These are phyloP conservation scores for Fraxinus anomala DNA, from an alignment of 257 asterid genomes.

Conservation along the genomic window DNA sequence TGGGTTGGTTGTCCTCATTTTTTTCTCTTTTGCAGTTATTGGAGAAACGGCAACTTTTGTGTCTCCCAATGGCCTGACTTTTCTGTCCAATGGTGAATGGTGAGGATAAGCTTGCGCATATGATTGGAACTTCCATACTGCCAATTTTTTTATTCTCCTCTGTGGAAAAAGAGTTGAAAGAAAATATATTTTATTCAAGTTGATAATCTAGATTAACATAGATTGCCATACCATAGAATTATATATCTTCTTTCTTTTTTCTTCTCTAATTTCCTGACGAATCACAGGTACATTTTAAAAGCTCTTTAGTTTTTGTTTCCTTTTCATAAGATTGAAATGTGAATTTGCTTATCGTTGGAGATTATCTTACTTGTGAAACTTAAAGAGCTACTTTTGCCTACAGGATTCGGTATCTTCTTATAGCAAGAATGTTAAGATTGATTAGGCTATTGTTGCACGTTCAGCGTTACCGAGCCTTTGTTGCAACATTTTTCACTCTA, in stretches of 20 bases:
- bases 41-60: slow-evolving; percentile 88
- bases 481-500: slow-evolving; percentile 90
- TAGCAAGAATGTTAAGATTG: slow-evolving; percentile 92
- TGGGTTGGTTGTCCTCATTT: background rate
- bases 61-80: slow-evolving; percentile 64
- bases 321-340: background rate
- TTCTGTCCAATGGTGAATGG: slow-evolving; percentile 99
- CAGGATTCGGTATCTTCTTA: slow-evolving; percentile 99
- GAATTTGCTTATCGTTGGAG: background rate
- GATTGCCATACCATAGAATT: background rate
- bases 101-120: slow-evolving; percentile 40
- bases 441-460: slow-evolving; percentile 95
- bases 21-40: slow-evolving; percentile 60
- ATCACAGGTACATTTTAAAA: background rate
- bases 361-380: background rate
- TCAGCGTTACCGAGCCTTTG: slow-evolving; percentile 84
- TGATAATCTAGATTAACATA: background rate
- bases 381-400: slow-evolving; percentile 10
- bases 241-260: background rate
- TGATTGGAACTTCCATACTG: slow-evolving; percentile 4
- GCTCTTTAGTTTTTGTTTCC: background rate
- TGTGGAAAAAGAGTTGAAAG: background rate
- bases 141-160: background rate
- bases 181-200: background rate
- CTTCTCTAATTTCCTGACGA: background rate